These are phyloP conservation scores for Neoascochyta sp. DNA, from an alignment of 2,329 filamentous ascomycete species.

Conservation along the genomic window DNA sequence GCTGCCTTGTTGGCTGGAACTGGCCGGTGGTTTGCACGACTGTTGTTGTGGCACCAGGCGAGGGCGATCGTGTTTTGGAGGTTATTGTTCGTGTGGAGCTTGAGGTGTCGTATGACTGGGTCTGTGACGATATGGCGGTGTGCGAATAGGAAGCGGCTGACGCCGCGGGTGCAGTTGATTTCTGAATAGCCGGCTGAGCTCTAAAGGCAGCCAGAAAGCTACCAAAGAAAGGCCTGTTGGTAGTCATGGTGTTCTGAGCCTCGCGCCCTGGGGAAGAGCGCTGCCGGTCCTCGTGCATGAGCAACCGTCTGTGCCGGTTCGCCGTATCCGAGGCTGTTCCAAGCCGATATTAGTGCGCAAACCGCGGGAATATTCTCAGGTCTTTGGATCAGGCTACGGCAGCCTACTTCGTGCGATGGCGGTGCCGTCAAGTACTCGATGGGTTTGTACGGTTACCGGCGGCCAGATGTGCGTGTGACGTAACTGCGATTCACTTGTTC, in stretches of 20 bases:
- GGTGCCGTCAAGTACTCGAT: slow-evolving; percentile 2
- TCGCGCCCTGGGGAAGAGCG: slow-evolving; percentile 16
- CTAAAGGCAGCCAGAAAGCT: slow-evolving; percentile 66
- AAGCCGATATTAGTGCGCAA: no score
- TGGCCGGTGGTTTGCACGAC: slow-evolving; percentile 39
- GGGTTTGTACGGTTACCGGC: slow-evolving; percentile 6
- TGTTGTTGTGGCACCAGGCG: slow-evolving; percentile 37
- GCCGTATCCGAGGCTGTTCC: slow-evolving; percentile 7
- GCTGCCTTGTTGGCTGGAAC: slow-evolving; percentile 42
- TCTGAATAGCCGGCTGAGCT: slow-evolving; percentile 59
- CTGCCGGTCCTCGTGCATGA: slow-evolving; percentile 29
- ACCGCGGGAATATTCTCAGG: no score
- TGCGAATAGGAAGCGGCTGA: slow-evolving; percentile 38
- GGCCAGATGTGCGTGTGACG: slow-evolving; percentile 20
- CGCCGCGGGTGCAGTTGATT: slow-evolving; percentile 48
- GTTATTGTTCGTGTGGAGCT: slow-evolving; percentile 41
- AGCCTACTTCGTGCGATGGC: no score
- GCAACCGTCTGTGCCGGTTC: no score
- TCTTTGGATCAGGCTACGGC: no score
- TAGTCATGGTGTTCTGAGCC: slow-evolving; percentile 51
- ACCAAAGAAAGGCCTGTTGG: slow-evolving; percentile 63
- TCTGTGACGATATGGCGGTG: slow-evolving; percentile 34
- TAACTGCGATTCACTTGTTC: slow-evolving; percentile 9
- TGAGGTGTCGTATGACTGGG: slow-evolving; percentile 38
- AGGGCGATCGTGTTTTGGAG: slow-evolving; percentile 30